Conservation (phyloP, 768 basidiomycete genomes). For the Agaricus subrufescens region DNA sequence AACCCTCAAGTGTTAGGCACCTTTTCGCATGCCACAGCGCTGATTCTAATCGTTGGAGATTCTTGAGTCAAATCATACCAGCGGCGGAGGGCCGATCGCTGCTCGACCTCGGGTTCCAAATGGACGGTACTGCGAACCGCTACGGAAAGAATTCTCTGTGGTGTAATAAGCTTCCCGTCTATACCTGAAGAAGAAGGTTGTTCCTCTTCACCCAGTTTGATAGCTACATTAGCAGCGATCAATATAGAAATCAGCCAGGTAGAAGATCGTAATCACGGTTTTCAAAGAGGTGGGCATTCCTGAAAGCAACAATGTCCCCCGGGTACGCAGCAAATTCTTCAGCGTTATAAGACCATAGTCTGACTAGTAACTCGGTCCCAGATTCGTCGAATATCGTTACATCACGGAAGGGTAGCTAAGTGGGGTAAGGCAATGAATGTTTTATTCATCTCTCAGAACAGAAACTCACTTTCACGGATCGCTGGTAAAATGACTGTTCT, state of each 20-base stretch:
- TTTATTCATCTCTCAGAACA: too few species aligned
- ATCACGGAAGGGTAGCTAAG: slow-evolving; percentile 82
- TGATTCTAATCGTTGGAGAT: too few species aligned
- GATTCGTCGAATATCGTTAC: slow-evolving; percentile 83
- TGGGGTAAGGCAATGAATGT: too few species aligned
- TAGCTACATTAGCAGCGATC: too few species aligned
- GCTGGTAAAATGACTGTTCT: slow-evolving; percentile 43
- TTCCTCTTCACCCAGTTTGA: background rate
- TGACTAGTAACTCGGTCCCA: slow-evolving; percentile 71
- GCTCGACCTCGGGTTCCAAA: slow-evolving; percentile 84
- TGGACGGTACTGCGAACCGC: slow-evolving; percentile 74
- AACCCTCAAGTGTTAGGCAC: too few species aligned
- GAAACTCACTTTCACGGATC: slow-evolving; percentile 37
- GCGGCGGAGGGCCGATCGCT: slow-evolving; percentile 78
- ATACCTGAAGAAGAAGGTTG: too few species aligned
- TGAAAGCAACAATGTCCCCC: slow-evolving; percentile 83
- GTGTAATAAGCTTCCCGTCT: too few species aligned
- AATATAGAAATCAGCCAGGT: background rate
- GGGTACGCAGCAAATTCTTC: slow-evolving; percentile 60
- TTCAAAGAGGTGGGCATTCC: slow-evolving; percentile 88
- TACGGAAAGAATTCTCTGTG: slow-evolving; percentile 54
- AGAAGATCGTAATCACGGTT: slow-evolving; percentile 22
- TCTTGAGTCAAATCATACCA: slow-evolving; percentile 68
- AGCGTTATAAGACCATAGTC: slow-evolving; percentile 94
- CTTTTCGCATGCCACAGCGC: too few species aligned